Evolutionary conservation across 768 basidiomycete species (phyloP).

Genomic region (Termitomyces sp.): DNA sequence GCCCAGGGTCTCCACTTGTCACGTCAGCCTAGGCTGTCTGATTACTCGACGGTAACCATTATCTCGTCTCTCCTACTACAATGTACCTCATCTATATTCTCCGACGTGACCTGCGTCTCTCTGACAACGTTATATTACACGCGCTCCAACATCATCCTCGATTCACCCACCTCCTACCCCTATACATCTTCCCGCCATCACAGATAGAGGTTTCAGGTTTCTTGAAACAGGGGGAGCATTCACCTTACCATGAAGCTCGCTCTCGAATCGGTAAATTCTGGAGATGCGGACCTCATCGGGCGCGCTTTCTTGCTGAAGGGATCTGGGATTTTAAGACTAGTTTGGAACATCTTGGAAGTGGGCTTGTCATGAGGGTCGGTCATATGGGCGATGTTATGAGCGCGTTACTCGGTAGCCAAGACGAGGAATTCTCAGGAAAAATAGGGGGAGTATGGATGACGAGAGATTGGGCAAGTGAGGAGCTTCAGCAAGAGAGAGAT

Average conservation of each 20-base stretch:
- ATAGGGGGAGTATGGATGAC: neutral
- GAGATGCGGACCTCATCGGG: neutral
- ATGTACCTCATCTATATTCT: slow-evolving; percentile 6
- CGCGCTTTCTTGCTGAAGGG: neutral
- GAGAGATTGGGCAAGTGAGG: neutral
- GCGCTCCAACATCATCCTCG: neutral
- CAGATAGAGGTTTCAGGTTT: slow-evolving; percentile 2
- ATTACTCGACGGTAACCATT: neutral
- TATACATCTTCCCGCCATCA: slow-evolving; percentile 1
- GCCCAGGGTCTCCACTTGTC: neutral
- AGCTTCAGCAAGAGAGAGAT: neutral
- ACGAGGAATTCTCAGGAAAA: neutral
- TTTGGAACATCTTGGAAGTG: neutral
- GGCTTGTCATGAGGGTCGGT: neutral
- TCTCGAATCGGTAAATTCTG: neutral
- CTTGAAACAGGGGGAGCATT: neutral
- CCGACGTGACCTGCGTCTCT: neutral
- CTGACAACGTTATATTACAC: slow-evolving; percentile 1
- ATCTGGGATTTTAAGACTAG: neutral
- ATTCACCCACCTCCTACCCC: neutral
- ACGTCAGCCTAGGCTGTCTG: neutral
- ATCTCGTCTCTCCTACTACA: neutral
- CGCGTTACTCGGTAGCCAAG: neutral
- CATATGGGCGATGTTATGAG: neutral
- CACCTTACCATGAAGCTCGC: neutral